Conservation (phyloP, 2,329 filamentous ascomycete genomes). For the Epichloe aotearoae region DNA sequence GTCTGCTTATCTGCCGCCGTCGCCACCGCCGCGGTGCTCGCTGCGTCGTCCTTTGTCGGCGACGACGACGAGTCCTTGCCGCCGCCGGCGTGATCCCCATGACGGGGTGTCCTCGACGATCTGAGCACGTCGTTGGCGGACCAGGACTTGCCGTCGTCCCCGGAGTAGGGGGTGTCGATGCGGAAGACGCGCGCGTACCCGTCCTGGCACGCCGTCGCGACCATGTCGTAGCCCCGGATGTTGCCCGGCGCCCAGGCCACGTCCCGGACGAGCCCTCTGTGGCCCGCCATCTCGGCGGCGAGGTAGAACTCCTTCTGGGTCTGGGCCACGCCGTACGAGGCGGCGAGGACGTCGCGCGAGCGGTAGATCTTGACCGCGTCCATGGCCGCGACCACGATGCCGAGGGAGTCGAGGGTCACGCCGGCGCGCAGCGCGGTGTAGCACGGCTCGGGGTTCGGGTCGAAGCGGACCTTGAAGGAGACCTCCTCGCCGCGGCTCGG, state of each 20-base stretch:
- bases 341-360: constrained; percentile 46
- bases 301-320: constrained; percentile 71
- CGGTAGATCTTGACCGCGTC: constrained; percentile 72
- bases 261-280: constrained; percentile 69
- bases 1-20: constrained; percentile 18
- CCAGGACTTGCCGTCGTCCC: constrained; percentile 37
- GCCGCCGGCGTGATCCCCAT: background rate
- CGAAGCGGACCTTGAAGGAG: constrained; percentile 74
- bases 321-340: constrained; percentile 36
- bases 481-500: constrained; percentile 74
- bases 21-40: constrained; percentile 6
- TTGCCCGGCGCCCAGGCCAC: constrained; percentile 88
- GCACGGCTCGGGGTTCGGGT: constrained; percentile 74
- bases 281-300: constrained; percentile 60
- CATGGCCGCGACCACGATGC: constrained; percentile 77
- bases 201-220: constrained; percentile 89
- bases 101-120: background rate
- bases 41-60: constrained; percentile 16
- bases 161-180: constrained; percentile 47
- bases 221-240: constrained; percentile 75
- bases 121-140: constrained; percentile 31
- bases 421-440: constrained; percentile 66
- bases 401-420: constrained; percentile 66
- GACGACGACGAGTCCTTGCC: constrained; percentile 3
- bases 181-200: constrained; percentile 83